phyloP scores from a whole-genome alignment of 257 asterid genomes.

The Rauvolfia tetraphylla region DNA sequence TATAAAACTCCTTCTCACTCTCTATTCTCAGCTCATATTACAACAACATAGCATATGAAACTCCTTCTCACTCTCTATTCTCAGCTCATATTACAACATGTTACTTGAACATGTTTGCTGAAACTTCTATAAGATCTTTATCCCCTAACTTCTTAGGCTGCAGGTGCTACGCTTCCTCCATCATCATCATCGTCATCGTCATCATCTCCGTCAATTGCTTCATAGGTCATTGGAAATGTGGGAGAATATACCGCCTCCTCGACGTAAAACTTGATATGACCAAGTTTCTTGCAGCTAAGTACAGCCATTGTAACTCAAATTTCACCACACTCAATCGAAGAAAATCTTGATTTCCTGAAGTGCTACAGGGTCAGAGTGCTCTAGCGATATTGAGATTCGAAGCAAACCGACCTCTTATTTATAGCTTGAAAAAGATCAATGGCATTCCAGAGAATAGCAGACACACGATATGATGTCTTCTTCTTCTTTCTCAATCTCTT shows the following conservation, averaged over 20 bases:
- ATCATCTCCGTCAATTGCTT: slow-evolving; percentile 13
- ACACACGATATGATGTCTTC: neutral
- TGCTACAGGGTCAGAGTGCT: no score
- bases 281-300: slow-evolving; percentile 13
- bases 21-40: no score
- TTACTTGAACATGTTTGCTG: no score
- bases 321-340: no score
- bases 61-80: no score
- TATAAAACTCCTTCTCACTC: no score
- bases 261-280: neutral
- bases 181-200: slow-evolving; percentile 29
- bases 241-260: neutral
- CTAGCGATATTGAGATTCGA: neutral
- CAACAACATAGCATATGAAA: no score
- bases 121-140: neutral
- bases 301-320: neutral
- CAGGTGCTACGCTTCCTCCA: slow-evolving; percentile 27
- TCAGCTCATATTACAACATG: no score
- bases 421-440: neutral
- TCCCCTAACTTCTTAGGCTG: slow-evolving; percentile 9
- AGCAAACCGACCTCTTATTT: neutral
- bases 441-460: neutral
- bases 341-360: no score
- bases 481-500: no score
- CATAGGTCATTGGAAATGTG: no score